Percentiles rank a stretch among this genome's conserved stretches.
phyloP scores from a whole-genome alignment of 2,329 filamentous ascomycete species.

The Coniosporium tulheliwenetii region DNA sequence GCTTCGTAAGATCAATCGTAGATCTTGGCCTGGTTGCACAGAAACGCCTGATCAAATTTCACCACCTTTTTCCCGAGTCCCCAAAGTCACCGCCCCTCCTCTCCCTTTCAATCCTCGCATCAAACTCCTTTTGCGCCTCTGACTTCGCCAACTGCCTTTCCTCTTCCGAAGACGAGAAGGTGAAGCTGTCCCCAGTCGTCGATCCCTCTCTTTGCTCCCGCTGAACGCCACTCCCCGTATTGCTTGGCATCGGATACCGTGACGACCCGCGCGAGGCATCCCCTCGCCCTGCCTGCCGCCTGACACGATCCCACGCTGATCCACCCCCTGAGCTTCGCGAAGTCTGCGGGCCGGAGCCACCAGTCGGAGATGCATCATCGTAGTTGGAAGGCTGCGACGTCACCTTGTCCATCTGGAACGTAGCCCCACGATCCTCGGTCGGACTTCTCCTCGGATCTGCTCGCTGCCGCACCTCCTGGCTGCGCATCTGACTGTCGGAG shows the following conservation, averaged over 20 bases:
- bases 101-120: conserved; percentile 32
- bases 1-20: too few species aligned
- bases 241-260: neutral
- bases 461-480: conserved; percentile 5
- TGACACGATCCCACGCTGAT: neutral
- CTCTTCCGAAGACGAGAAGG: conserved; percentile 25
- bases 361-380: conserved; percentile 19
- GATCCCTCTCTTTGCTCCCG: conserved; percentile 14
- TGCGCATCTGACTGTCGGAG: conserved; percentile 13
- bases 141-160: conserved; percentile 25
- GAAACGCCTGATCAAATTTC: neutral
- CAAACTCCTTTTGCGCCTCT: conserved; percentile 34
- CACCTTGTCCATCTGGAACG: conserved; percentile 6
- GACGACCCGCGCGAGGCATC: conserved; percentile 13
- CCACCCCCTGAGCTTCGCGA: neutral
- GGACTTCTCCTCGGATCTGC: conserved; percentile 3
- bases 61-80: neutral
- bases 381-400: conserved; percentile 5
- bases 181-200: conserved; percentile 25
- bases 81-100: conserved; percentile 28
- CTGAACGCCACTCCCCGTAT: conserved; percentile 5
- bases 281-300: neutral
- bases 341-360: conserved; percentile 9
- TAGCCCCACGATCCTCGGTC: neutral
- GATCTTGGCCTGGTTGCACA: too few species aligned